Evolutionary conservation across 2,329 filamentous ascomycete genomes (phyloP), one percentile per base, ranked within the genome.

Genomic region (Fusarium tuaranense): DNA sequence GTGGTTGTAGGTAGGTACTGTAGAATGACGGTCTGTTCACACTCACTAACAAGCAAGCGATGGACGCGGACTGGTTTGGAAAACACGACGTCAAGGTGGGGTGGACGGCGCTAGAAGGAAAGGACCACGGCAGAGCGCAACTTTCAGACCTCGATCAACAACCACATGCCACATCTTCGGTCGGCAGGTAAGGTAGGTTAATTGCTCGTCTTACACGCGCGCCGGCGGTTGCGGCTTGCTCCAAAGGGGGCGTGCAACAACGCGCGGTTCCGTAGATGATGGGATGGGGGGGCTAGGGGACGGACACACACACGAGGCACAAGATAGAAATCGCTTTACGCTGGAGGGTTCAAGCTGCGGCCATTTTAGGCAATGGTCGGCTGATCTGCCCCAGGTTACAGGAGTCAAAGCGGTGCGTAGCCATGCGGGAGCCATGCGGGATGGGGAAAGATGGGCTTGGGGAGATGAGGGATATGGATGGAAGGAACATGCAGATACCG

Each of bases 301-400:
- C 27, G 30, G 30, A 12, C 30, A 32, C 30, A 32, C 30, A 30
- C 51, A 46, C 41, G 41, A 46, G 48, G 48, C 48, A 53, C 25
- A 30, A 30, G 48, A 53, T 53, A 12, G 48, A 53, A 53, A 53
- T 30, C 25, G 59, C 30, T 55, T 36, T 44, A 20, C 16, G 9
- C 38, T 14, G 30, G 58, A 71, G 67, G 53, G 60, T 32, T 71
- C 36, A 53, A 39, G 48, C 59, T 39, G 46, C 63, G 36, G 55
- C 58, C 57, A 48, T 65, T 53, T 68, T 67, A 63, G 36, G 59
- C 25, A 75, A 65, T 44, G 48, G 61, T 71, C 62, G 67, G 74
- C 67, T 65, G 70, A 76, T 76, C 62, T 53, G 62, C 65, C 61
- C 67, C 65, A 67, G 62, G 36, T 66, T 46, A 63, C 63, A 34